phyloP scores from a whole-genome alignment of 371 early-diverging fungal species.

The Apophysomyces elegans region DNA sequence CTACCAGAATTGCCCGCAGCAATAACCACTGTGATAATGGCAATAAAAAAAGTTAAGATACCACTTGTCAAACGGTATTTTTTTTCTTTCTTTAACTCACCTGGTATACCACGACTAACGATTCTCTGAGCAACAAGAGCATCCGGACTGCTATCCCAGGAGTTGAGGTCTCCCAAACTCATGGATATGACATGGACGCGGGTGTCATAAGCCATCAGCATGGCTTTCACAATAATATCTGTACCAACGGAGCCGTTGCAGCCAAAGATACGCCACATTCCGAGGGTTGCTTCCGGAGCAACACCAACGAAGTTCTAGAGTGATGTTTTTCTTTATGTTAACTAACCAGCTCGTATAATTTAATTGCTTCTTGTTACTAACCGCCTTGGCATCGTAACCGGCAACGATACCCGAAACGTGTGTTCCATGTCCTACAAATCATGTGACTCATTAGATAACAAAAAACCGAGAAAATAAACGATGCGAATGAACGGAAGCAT shows the following conservation, averaged over 20 bases:
- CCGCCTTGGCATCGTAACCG: slow-evolving; percentile 43
- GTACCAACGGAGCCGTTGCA: slow-evolving; percentile 58
- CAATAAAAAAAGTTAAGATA: too few species aligned
- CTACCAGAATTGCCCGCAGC: slow-evolving; percentile 66
- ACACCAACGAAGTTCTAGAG: slow-evolving; percentile 57
- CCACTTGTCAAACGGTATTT: background rate
- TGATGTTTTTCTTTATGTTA: background rate
- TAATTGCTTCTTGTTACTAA: slow-evolving; percentile 16
- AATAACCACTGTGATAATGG: slow-evolving; percentile 47
- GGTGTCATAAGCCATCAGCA: slow-evolving; percentile 63
- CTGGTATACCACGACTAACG: slow-evolving; percentile 32
- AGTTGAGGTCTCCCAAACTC: slow-evolving; percentile 66
- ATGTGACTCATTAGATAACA: background rate
- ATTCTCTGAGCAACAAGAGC: slow-evolving; percentile 43
- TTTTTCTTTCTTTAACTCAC: slow-evolving; percentile 13
- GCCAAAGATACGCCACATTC: slow-evolving; percentile 68
- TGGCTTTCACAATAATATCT: slow-evolving; percentile 65
- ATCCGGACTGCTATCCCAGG: slow-evolving; percentile 48
- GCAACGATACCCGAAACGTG: slow-evolving; percentile 69
- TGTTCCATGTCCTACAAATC: slow-evolving; percentile 54
- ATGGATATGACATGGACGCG: slow-evolving; percentile 66
- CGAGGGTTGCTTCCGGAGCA: slow-evolving; percentile 65
- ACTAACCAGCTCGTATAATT: background rate
- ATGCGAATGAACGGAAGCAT: slow-evolving; percentile 21
- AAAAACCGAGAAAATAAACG: background rate